Evolutionary conservation across 1,139 yeast genomes (phyloP).

Genomic region (Nadsonia starkeyi-henricii): DNA sequence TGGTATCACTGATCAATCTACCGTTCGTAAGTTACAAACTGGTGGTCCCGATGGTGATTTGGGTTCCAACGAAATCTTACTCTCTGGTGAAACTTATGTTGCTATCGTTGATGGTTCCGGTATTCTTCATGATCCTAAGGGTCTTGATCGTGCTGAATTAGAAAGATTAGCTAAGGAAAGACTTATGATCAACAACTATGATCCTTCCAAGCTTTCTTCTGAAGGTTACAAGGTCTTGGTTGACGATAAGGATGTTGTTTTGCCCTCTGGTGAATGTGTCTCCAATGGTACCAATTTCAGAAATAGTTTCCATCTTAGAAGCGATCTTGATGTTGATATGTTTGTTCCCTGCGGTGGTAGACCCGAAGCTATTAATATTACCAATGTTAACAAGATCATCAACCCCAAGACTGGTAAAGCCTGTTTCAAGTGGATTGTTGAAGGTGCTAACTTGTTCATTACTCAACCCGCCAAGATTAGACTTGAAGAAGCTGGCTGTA

Average conservation of each 20-base stretch:
- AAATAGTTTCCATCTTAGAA: conserved; percentile 72
- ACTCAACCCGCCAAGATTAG: conserved; percentile 86
- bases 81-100: conserved; percentile 74
- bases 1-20: conserved; percentile 36
- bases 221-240: conserved; percentile 75
- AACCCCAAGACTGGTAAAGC: conserved; percentile 62
- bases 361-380: conserved; percentile 88
- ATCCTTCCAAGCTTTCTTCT: conserved; percentile 48
- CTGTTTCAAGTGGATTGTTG: conserved; percentile 77
- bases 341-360: conserved; percentile 99
- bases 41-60: conserved; percentile 99
- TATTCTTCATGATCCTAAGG: conserved; percentile 82
- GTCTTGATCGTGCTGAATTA: conserved; percentile 70
- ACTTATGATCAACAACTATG: conserved; percentile 59
- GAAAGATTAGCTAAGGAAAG: conserved; percentile 66
- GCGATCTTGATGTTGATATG: conserved; percentile 51
- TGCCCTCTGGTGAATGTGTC: conserved; percentile 66
- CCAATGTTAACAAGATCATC: conserved; percentile 61
- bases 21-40: conserved; percentile 75
- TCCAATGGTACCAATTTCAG: conserved; percentile 87
- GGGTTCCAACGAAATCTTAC: conserved; percentile 86
- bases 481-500: conserved; percentile 74
- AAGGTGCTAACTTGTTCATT: conserved; percentile 92
- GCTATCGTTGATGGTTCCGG: conserved; percentile 95
- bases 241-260: conserved; percentile 65